Evolutionary conservation across 2,329 filamentous ascomycete genomes (phyloP).

Genomic region (Aspergillus unguis): DNA sequence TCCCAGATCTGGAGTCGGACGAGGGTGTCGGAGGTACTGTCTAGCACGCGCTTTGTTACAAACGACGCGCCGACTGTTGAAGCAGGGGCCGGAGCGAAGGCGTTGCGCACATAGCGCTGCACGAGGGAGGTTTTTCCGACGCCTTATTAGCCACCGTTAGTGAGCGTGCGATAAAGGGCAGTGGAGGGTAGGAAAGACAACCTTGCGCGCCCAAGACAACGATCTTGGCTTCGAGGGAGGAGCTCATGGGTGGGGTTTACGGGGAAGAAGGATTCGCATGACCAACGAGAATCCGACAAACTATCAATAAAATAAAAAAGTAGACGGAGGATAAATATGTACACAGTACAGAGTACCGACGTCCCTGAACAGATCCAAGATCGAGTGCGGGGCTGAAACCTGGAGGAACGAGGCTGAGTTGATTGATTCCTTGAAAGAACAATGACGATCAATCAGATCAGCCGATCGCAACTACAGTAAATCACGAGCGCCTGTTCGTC

Average conservation of each 20-base stretch:
- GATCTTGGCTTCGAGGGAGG: slow-evolving; percentile 51
- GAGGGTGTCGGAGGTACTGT: slow-evolving; percentile 78
- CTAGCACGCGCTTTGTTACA: slow-evolving; percentile 73
- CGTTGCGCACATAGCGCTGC: slow-evolving; percentile 48
- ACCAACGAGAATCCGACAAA: slow-evolving; percentile 16
- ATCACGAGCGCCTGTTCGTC: background rate
- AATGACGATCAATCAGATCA: slow-evolving; percentile 1
- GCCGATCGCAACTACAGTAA: slow-evolving; percentile 3
- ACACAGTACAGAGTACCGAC: background rate
- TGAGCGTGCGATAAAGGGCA: background rate
- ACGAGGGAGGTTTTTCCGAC: slow-evolving; percentile 54
- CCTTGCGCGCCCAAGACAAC: slow-evolving; percentile 52
- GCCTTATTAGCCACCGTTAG: slow-evolving; percentile 30
- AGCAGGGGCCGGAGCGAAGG: slow-evolving; percentile 41
- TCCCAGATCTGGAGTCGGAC: slow-evolving; percentile 97
- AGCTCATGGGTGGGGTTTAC: slow-evolving; percentile 42
- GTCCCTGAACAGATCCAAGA: background rate
- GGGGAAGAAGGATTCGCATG: slow-evolving; percentile 30
- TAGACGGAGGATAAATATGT: background rate
- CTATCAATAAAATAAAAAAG: background rate
- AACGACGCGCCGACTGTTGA: slow-evolving; percentile 80
- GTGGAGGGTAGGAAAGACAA: slow-evolving; percentile 19
- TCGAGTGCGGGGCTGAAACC: background rate
- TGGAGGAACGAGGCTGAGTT: background rate
- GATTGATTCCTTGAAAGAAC: background rate